Base-by-base conservation (phyloP, 2,329 filamentous ascomycete species). In the Epicoccum nigrum region DNA sequence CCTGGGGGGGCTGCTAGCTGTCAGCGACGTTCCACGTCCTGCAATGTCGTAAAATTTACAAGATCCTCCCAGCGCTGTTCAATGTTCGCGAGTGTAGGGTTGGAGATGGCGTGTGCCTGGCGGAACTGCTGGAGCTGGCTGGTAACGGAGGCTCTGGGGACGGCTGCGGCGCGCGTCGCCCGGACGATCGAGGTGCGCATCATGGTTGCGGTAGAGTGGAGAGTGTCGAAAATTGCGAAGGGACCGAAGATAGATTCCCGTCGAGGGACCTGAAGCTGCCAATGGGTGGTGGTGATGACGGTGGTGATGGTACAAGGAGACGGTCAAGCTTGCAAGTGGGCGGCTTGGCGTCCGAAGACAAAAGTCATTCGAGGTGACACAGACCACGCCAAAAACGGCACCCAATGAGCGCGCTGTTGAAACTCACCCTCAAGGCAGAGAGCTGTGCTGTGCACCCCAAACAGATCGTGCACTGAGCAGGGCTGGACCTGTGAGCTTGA, bases 11-110 rank as follows among this genome's bases (percentile, higher is more conserved):
- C 47, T 52, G 33, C 32, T 15, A 17, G 20, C 12, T 19, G 39
- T 52, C 13, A 52, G 49, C 31, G 39, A 47, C 20, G 4, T 11
- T 15, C 8, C 30, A 2, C 32, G 15, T 16, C 15, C 9, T 25
- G 12, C 8, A 8, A 37, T 20, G 17, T 32, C 38, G 17, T 13
- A 15, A 39, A 39, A 16, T 17, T 25, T 25, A 17, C 21, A 12
- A 25, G 37, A 28, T 82, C 85, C 83, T 99, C 94, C 94, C 94
- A 99, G 82, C 94, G 85, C 88, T 96, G 97, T 87, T 99, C 94
- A 74, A 99, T 97, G 80, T 96, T 92, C 78, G 91, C 90, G 72
- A 99, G 86, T 53, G 91, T 97, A 67, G 95, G 94, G 83, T 97
- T 97, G 73, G 92, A 95, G 79, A 99, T 95, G 75, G 93, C 92